These are phyloP conservation scores for Thalia dealbata DNA, from an alignment of 176 grass and related monocot species.

Conservation along the genomic window DNA sequence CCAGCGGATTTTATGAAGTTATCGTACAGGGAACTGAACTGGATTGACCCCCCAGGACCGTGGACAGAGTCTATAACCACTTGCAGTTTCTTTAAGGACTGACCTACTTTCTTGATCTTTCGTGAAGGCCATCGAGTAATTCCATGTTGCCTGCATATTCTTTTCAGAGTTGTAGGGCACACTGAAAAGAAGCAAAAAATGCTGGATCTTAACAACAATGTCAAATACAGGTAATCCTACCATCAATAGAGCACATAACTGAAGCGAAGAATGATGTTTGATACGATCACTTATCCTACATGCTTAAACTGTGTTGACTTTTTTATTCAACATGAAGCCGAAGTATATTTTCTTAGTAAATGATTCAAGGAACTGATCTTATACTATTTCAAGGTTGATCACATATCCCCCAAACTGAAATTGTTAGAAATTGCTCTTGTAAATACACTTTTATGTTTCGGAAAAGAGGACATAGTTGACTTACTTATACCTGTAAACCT, in stretches of 20 bases:
- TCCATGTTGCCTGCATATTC: constrained; percentile 90
- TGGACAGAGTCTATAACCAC: constrained; percentile 87
- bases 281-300: too few species aligned
- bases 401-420: too few species aligned
- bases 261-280: background rate
- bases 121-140: constrained; percentile 94
- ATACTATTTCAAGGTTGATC: too few species aligned
- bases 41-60: constrained; percentile 53
- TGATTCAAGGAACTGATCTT: too few species aligned
- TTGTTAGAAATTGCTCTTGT: too few species aligned
- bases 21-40: constrained; percentile 82
- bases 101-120: constrained; percentile 96
- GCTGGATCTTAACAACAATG: constrained; percentile 2
- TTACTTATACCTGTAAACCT: too few species aligned
- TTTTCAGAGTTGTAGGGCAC: constrained; percentile 94
- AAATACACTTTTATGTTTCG: too few species aligned
- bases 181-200: constrained; percentile 45
- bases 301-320: too few species aligned
- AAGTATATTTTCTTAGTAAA: too few species aligned
- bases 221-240: constrained; percentile 1
- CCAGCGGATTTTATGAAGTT: constrained; percentile 67
- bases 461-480: too few species aligned
- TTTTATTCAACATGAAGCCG: too few species aligned
- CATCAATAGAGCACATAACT: background rate
- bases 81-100: constrained; percentile 88